Evolutionary conservation across 805 yeast species (phyloP), one percentile per base, ranked within the genome.

Genomic region (Metschnikowia shivogae): DNA sequence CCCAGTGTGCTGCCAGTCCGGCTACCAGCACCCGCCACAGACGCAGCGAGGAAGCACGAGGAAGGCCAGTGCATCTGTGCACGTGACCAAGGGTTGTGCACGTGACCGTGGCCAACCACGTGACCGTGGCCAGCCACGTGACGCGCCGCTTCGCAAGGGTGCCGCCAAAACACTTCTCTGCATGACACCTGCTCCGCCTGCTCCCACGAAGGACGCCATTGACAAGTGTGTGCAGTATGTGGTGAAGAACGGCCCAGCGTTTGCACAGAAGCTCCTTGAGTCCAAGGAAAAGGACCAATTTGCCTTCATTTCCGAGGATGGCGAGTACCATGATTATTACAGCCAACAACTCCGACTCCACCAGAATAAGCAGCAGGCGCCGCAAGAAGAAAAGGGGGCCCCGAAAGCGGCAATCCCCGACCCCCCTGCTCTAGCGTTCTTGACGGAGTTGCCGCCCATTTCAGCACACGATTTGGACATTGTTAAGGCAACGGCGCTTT

Each of bases 181-280:
- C 13, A 29, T 29, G 32, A 11, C 32, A 6, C 32, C 32, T 29
- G 4, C 26, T 3, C 56, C 52, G 8, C 55, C 86, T 3, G 75
- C 68, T 7, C 72, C 73, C 10, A 54, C 74, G 5, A 64, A 68
- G 49, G 73, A 72, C 12, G 73, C 78, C 14, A 82, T 90, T 14
- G 81, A 78, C 41, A 86, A 84, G 57, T 86, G 96, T 0, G 89
- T 84, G 0, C 77, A 70, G 3, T 87, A 84, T 56, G 88, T 89
- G 5, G 53, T 65, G 26, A 71, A 84, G 49, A 85, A 87, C 57
- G 96, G 96, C 0, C 55, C 60, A 1, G 67, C 76, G 1, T 86
- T 88, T 63, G 93, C 83, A 55, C 67, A 68, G 8, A 67, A 84
- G 40, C 73, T 87, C 45, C 64, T 65, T 13, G 68, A 65, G 31